Evolutionary conservation across 2,329 filamentous ascomycete genomes (phyloP).

Genomic region (Phaeoacremonium minimum): DNA sequence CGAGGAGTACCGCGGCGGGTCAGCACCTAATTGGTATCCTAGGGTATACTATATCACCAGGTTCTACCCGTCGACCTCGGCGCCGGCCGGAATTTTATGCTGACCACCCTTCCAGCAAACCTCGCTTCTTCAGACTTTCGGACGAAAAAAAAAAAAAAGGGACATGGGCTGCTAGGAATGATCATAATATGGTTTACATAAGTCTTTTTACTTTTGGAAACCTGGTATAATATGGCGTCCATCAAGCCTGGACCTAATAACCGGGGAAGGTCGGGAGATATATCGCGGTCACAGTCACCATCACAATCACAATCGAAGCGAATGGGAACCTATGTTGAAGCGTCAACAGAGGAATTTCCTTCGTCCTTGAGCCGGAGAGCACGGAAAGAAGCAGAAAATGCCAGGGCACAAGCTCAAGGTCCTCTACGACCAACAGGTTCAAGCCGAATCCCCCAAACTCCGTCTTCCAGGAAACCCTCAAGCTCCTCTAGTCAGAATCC

Average conservation of each 20-base stretch:
- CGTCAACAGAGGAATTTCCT: constrained; percentile 18
- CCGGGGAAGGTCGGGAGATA: constrained; percentile 18
- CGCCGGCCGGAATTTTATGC: too few species aligned
- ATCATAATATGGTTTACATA: too few species aligned
- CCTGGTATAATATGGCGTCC: constrained; percentile 22
- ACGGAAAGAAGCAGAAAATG: constrained; percentile 19
- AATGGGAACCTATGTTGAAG: constrained; percentile 19
- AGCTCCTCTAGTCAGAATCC: constrained; percentile 14
- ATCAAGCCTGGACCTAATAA: constrained; percentile 18
- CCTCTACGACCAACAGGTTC: constrained; percentile 14
- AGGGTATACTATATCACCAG: constrained; percentile 8
- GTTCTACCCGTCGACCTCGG: constrained; percentile 8
- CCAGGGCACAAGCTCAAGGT: constrained; percentile 3
- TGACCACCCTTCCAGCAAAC: too few species aligned
- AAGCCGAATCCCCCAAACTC: constrained; percentile 31
- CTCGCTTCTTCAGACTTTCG: too few species aligned
- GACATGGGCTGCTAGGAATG: too few species aligned
- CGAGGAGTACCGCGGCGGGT: constrained; percentile 9
- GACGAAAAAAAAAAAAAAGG: constrained; percentile 1
- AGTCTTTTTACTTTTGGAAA: constrained; percentile 6
- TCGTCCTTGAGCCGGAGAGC: constrained; percentile 14
- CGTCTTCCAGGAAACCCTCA: constrained; percentile 21
- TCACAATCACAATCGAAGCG: constrained; percentile 16
- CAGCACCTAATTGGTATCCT: constrained; percentile 14
- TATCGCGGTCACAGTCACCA: constrained; percentile 1